Evolutionary conservation across 176 grass and related monocot genomes (phyloP).

Genomic region (Urochloa ruziziensis): DNA sequence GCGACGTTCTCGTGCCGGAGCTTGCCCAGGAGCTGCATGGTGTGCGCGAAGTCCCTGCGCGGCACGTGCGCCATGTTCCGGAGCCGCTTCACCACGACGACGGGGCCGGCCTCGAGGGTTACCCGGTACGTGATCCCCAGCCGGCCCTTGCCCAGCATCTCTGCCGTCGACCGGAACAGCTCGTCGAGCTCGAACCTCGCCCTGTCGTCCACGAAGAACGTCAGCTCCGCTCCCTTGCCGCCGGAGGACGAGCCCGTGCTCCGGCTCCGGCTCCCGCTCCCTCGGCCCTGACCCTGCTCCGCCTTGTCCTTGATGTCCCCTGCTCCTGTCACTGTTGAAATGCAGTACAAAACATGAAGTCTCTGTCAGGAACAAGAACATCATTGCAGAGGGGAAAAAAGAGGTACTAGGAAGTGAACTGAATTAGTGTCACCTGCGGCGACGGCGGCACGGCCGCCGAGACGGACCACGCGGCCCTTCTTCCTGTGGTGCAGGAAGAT

Average conservation of each 20-base stretch:
- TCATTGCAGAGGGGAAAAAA: background rate
- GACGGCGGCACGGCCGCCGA: conserved; percentile 20
- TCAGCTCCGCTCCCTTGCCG: conserved; percentile 36
- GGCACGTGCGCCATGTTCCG: conserved; percentile 61
- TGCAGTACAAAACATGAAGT: background rate
- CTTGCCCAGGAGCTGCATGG: conserved; percentile 76
- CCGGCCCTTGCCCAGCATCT: conserved; percentile 73
- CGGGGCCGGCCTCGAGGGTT: conserved; percentile 36
- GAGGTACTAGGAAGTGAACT: background rate
- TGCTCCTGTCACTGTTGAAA: conserved; percentile 20
- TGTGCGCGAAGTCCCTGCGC: conserved; percentile 72
- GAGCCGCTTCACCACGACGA: conserved; percentile 77
- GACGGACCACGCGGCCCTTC: conserved; percentile 48
- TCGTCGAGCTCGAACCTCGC: conserved; percentile 55
- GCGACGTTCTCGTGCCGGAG: conserved; percentile 81
- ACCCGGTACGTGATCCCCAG: conserved; percentile 84
- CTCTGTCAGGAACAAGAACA: background rate
- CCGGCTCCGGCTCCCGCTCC: conserved; percentile 46
- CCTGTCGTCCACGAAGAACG: conserved; percentile 59
- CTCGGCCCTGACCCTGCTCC: conserved; percentile 31
- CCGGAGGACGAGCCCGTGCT: conserved; percentile 7
- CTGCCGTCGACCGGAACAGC: conserved; percentile 72
- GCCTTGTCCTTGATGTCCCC: conserved; percentile 51
- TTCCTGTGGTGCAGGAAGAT: conserved; percentile 53
- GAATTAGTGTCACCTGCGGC: conserved; percentile 34